Evolutionary conservation across 768 basidiomycete species (phyloP).

Genomic region (Lactarius indigo): DNA sequence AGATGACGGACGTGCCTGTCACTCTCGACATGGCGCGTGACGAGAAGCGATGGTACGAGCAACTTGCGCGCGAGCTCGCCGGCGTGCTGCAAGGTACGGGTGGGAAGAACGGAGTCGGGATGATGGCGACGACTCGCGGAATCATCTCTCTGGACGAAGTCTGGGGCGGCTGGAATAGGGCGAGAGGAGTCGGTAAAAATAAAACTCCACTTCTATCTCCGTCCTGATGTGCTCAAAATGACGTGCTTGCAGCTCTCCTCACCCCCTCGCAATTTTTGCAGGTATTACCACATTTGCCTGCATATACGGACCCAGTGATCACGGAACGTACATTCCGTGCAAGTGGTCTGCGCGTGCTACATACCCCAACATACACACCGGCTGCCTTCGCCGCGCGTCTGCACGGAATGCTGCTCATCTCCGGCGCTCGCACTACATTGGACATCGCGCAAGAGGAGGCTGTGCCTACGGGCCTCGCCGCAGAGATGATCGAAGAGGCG

Average conservation of each 20-base stretch:
- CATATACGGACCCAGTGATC: constrained; percentile 65
- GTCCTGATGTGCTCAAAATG: neutral
- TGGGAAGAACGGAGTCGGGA: constrained; percentile 44
- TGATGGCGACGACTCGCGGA: constrained; percentile 74
- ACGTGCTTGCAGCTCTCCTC: constrained; percentile 61
- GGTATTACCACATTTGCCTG: constrained; percentile 63
- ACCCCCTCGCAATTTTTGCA: constrained; percentile 85
- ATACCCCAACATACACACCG: constrained; percentile 73
- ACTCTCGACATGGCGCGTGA: constrained; percentile 87
- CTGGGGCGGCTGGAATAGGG: constrained; percentile 95
- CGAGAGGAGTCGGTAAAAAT: constrained; percentile 80
- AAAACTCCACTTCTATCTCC: neutral
- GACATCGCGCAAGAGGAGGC: constrained; percentile 71
- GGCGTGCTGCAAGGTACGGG: constrained; percentile 55
- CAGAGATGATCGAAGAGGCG: constrained; percentile 73
- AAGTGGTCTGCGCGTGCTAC: constrained; percentile 76
- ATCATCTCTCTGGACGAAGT: constrained; percentile 88
- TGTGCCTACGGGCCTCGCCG: constrained; percentile 67
- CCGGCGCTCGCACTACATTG: constrained; percentile 47
- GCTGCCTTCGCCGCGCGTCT: constrained; percentile 68
- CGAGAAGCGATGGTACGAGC: constrained; percentile 73
- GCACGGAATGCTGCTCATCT: constrained; percentile 42
- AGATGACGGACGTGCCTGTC: constrained; percentile 73
- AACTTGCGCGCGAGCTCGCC: constrained; percentile 79
- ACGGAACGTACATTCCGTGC: constrained; percentile 57